These are phyloP conservation scores for Castanea crenata DNA, from an alignment of 306 rosid genomes.

Conservation along the genomic window DNA sequence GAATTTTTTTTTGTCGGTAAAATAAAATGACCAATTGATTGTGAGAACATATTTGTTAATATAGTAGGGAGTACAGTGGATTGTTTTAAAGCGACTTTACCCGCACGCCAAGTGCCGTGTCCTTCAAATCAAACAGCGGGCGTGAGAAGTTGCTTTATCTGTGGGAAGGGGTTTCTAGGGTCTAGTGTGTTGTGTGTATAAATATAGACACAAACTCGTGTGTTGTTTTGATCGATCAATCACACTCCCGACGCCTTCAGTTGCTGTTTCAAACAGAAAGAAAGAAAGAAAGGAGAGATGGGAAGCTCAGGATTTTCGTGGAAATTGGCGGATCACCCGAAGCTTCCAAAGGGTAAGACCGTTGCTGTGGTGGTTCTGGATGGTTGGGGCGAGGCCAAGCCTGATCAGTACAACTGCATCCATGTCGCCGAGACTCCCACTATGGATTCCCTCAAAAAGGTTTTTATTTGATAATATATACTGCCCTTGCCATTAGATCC, in stretches of 20 bases:
- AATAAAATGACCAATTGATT: too few relatives aligned
- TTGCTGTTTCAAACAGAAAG: too few relatives aligned
- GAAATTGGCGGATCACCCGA: conserved; percentile 92
- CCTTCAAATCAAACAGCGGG: conserved; percentile 4
- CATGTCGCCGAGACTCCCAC: conserved; percentile 83
- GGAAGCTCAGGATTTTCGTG: conserved; percentile 66
- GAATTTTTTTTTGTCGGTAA: too few relatives aligned
- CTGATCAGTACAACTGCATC: conserved; percentile 80
- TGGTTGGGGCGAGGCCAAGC: conserved; percentile 94
- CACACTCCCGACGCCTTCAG: too few relatives aligned
- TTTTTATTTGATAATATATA: conserved; percentile 4
- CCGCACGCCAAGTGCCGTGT: conserved; percentile 1
- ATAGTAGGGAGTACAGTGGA: not conserved
- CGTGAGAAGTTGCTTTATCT: not conserved
- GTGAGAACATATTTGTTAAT: not conserved
- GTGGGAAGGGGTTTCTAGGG: not conserved
- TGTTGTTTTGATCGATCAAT: too few relatives aligned
- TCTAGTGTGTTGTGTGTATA: too few relatives aligned
- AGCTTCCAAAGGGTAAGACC: conserved; percentile 86
- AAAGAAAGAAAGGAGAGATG: conserved; percentile 29
- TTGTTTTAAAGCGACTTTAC: not conserved
- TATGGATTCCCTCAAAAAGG: conserved; percentile 93
- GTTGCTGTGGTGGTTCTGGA: conserved; percentile 80
- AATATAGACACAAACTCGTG: too few relatives aligned
- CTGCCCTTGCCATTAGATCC: not conserved